Evolutionary conservation across 2,329 filamentous ascomycete genomes (phyloP).

Genomic region (Fusarium neocosmosporiellum): DNA sequence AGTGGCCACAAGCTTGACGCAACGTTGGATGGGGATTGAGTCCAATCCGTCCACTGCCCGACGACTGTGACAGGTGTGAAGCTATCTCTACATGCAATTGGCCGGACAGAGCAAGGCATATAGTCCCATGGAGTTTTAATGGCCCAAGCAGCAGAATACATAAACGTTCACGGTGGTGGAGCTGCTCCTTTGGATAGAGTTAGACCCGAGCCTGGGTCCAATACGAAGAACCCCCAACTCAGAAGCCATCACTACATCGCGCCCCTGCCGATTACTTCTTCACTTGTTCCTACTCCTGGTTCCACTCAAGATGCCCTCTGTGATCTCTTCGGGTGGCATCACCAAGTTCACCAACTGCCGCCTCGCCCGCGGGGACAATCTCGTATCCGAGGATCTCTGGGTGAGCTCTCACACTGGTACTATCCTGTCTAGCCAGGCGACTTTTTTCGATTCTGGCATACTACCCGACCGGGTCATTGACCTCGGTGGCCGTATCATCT

Average conservation of each 20-base stretch:
- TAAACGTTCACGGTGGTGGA: neutral
- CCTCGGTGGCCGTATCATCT: conserved; percentile 83
- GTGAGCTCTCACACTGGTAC: conserved; percentile 84
- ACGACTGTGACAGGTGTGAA: neutral
- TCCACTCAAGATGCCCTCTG: conserved; percentile 57
- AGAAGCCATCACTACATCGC: neutral
- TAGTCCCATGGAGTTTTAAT: neutral
- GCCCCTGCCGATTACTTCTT: neutral
- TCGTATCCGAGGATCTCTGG: conserved; percentile 88
- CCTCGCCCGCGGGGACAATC: conserved; percentile 72
- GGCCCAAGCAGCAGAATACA: neutral
- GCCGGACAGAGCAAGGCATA: neutral
- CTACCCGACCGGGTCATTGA: conserved; percentile 81
- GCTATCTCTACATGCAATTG: neutral
- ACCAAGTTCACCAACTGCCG: conserved; percentile 93
- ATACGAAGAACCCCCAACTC: neutral
- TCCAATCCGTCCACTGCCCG: neutral
- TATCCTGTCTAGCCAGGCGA: conserved; percentile 76
- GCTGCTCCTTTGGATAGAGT: neutral
- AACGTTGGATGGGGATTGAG: neutral
- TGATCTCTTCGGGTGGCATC: conserved; percentile 65
- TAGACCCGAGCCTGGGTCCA: neutral
- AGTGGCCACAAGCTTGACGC: neutral
- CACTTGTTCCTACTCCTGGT: neutral
- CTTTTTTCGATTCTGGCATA: conserved; percentile 75